These are phyloP conservation scores for Nicotiana rustica DNA, from an alignment of 305 asterid genomes.

Conservation along the genomic window DNA sequence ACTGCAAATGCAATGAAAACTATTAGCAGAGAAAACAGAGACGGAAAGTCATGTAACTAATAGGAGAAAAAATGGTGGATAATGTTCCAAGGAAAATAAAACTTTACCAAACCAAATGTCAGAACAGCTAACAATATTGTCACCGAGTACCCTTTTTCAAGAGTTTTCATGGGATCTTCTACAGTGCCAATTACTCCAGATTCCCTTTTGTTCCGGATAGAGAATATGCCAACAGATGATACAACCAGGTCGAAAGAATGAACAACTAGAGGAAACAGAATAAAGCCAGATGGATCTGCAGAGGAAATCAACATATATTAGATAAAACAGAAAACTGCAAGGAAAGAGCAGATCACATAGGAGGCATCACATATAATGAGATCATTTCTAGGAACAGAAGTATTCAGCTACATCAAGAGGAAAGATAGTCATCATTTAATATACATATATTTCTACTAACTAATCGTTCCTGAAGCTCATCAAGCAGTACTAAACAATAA, in stretches of 20 bases:
- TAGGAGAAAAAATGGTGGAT: conserved; percentile 33
- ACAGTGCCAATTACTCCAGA: conserved; percentile 70
- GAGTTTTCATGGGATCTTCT: conserved; percentile 97
- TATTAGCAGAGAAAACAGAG: conserved; percentile 40
- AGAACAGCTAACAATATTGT: conserved; percentile 88
- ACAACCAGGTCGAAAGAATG: conserved; percentile 97
- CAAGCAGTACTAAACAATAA: no score
- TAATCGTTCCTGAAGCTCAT: not conserved
- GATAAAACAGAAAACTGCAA: conserved; percentile 13
- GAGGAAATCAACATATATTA: conserved; percentile 35
- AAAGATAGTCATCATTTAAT: not conserved
- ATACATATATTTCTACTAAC: not conserved
- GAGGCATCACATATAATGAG: not conserved
- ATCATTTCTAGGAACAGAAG: conserved; percentile 30
- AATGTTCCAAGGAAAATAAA: conserved; percentile 38
- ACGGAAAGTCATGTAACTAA: conserved; percentile 28
- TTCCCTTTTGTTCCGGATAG: conserved; percentile 80
- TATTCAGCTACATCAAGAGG: conserved; percentile 21
- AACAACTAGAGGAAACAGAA: conserved; percentile 97
- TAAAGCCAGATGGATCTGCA: conserved; percentile 99
- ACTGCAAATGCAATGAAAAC: conserved; percentile 61
- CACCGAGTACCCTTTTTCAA: conserved; percentile 95
- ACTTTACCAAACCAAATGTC: conserved; percentile 93
- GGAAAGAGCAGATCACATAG: not conserved
- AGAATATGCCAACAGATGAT: conserved; percentile 91